phyloP scores from a whole-genome alignment of 306 rosid genomes.

The Casuarina equisetifolia region DNA sequence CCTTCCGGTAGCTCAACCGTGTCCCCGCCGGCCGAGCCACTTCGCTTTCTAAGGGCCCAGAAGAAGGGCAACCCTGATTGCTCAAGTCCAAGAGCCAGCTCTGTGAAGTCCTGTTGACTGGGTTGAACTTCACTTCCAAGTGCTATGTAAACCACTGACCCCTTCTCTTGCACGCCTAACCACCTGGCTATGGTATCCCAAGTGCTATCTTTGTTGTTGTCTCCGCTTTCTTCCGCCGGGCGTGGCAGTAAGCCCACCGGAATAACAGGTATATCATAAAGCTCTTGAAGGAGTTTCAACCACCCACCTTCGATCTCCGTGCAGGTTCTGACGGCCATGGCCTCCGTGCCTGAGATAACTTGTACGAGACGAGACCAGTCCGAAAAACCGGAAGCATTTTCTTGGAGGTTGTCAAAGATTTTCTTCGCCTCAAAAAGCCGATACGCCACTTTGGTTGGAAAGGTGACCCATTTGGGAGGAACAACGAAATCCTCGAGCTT shows the following conservation, averaged over 20 bases:
- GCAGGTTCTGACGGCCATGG: slow-evolving; percentile 28
- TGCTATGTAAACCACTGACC: slow-evolving; percentile 32
- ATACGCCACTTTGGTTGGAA: slow-evolving; percentile 16
- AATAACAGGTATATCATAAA: slow-evolving; percentile 21
- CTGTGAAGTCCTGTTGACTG: slow-evolving; percentile 25
- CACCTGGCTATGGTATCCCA: slow-evolving; percentile 32
- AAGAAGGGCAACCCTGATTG: slow-evolving; percentile 25
- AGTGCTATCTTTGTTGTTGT: neutral
- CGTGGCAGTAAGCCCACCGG: slow-evolving; percentile 39
- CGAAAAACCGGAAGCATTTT: slow-evolving; percentile 11
- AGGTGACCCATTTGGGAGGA: slow-evolving; percentile 30
- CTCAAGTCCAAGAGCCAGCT: slow-evolving; percentile 37
- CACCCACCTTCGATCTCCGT: slow-evolving; percentile 32
- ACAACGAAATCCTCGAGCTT: neutral
- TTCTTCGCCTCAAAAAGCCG: slow-evolving; percentile 17
- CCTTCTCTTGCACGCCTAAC: slow-evolving; percentile 27
- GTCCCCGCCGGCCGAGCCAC: too few species aligned
- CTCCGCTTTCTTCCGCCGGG: neutral
- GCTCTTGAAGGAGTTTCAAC: slow-evolving; percentile 2
- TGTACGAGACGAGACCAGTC: neutral
- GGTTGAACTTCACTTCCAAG: slow-evolving; percentile 30
- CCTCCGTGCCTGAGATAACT: slow-evolving; percentile 8
- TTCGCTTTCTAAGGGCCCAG: slow-evolving; percentile 13
- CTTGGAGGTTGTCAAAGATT: neutral
- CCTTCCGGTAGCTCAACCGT: slow-evolving; percentile 8